A percentile compares a stretch with the other conserved stretches of the same genome.
Conservation (phyloP, 2,329 filamentous ascomycete genomes). For the Leptoxyphium fumago region DNA sequence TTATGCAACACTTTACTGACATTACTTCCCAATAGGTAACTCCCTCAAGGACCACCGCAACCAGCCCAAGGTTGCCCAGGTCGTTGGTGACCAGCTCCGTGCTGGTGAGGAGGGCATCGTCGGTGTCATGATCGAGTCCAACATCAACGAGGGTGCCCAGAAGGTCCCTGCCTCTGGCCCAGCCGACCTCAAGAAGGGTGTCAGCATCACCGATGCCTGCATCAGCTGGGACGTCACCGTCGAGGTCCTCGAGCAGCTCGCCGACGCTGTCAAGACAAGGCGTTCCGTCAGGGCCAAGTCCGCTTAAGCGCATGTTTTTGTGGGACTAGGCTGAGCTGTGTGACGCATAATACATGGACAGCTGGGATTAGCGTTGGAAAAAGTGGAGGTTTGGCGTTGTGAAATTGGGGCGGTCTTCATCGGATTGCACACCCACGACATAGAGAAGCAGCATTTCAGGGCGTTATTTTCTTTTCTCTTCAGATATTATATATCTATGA, state of each 20-base stretch:
- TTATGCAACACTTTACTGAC: conserved; percentile 6
- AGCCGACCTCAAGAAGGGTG: conserved; percentile 64
- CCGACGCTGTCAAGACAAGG: conserved; percentile 65
- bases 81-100: conserved; percentile 69
- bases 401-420: too few species aligned
- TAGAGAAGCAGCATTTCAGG: too few species aligned
- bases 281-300: conserved; percentile 33
- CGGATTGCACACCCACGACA: too few species aligned
- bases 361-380: too few species aligned
- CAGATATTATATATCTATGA: background rate
- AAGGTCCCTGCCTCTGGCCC: conserved; percentile 79
- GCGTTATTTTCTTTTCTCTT: too few species aligned
- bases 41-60: conserved; percentile 96
- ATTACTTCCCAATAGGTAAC: conserved; percentile 48
- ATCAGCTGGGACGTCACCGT: conserved; percentile 85
- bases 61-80: conserved; percentile 81
- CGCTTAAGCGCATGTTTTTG: too few species aligned
- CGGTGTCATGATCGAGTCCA: conserved; percentile 97
- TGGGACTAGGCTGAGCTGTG: too few species aligned
- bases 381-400: too few species aligned
- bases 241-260: conserved; percentile 67
- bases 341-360: too few species aligned
- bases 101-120: conserved; percentile 79
- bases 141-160: conserved; percentile 68
- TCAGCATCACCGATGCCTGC: conserved; percentile 92